Evolutionary conservation across 1,284 basidiomycete genomes (phyloP), one percentile per base, ranked within the genome.

Genomic region (Pseudozyma sp.): DNA sequence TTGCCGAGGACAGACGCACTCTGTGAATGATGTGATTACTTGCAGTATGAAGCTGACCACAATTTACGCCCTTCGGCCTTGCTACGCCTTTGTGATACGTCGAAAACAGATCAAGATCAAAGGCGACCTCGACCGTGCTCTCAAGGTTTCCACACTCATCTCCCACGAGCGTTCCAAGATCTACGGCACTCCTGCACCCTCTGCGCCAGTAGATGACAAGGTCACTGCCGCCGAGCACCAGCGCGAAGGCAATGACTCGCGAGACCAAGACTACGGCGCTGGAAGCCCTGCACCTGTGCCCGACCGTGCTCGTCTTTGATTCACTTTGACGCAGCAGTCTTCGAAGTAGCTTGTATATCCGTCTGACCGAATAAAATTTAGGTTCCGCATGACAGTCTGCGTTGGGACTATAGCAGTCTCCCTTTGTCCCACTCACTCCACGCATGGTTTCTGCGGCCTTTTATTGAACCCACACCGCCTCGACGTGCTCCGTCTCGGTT

Each of bases 121-220:
- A 13, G 82, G 82, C 25, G 70, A 81, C 57, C 61, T 83, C n/a
- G 80, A 83, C 52, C 59, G 70, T 8, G 79, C 82, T 0, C 62
- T 81, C 38, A 51, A 66, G 39, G 64, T 82, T 42, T 49, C 77
- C 19, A 63, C 66, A 3, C 57, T 84, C 16, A 56, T 84, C 38
- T 66, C 65, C n/a, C 76, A 81, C 58, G 80, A 84, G 66, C 77
- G 82, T 11, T 73, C 74, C 39, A 77, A 80, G 60, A 70, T 84
- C 48, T 83, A 73, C 59, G 74, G 71, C 36, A 57, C 60, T 2
- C 40, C 71, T 13, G 25, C 63, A 5, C 69, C 74, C 21, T 47
- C 71, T n/a, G 31, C 53, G 6, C 21, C 50, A 31, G 44, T 44
- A 25, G 64, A 63, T 3, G 48, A 38, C 9, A 60, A 70, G 35